Base-by-base conservation (phyloP, 768 basidiomycete species). In the Serendipita sp. region DNA sequence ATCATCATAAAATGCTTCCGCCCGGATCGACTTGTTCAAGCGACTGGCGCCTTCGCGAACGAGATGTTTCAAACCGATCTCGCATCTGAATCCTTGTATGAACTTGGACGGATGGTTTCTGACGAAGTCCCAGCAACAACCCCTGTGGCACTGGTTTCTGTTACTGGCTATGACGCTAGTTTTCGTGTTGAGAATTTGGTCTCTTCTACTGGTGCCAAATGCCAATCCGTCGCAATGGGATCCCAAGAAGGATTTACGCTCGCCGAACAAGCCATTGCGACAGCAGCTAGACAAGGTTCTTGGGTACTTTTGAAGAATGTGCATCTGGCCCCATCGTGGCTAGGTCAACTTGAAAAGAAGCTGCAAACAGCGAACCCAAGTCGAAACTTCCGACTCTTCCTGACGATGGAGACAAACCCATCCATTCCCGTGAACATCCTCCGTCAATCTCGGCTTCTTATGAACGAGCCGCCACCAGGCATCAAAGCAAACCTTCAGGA, bases 261-360 rank as follows among this genome's bases (percentile, higher is more conserved):
- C 1, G 96, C 96, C 10, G 95, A 99, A 70, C 94, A 96, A 75
- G 94, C 95, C 2, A 96, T 99, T 67, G 87, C 89, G 34, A 77
- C 85, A 27, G 96, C 94, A 44, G 89, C 93, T 29, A 83, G 95
- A 10, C 88, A 91, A 74, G 96, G 96, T 10, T 82, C 88, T 36
- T 96, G 94, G 94, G 95, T 99, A 1, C 79, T 99, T 31, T 81
- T 97, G 67, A 98, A 98, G 79, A 99, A 99, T 67, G 92, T 95
- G 16, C 94, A 98, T 71, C 82, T 99, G 48, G 91, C 95, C 0
- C 89, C 95, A 15, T 84, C 87, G 5, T 99, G 96, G 96, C 81
- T 99, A 3, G 89, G 89, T 64, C 91, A 92, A 69, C 77, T 99
- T 62, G 96, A 98, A 76, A 98, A 98, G 80, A 90, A 93, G 68